Percentiles rank a stretch among this genome's conserved stretches.
phyloP scores from a whole-genome alignment of 768 basidiomycete genomes.

The Lactarius deliciosus region DNA sequence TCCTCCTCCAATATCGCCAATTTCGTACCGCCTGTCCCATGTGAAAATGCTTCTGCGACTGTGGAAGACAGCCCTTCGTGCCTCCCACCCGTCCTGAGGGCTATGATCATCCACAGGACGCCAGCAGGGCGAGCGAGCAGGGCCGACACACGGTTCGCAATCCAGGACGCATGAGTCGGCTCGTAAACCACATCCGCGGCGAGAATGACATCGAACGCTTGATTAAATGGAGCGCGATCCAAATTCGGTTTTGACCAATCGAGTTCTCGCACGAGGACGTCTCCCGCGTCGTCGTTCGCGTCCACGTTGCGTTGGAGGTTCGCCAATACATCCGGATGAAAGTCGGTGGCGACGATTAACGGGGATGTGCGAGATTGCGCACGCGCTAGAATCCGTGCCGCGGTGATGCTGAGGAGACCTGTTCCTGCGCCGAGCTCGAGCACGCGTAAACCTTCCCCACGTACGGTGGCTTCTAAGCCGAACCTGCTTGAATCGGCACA shows the following conservation, averaged over 20 bases:
- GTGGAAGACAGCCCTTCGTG: conserved; percentile 58
- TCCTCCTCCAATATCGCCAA: conserved; percentile 51
- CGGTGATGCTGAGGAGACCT: conserved; percentile 73
- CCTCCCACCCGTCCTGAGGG: conserved; percentile 62
- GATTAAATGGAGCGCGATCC: conserved; percentile 35
- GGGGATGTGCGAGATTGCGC: conserved; percentile 25
- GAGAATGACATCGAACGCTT: conserved; percentile 65
- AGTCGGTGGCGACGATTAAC: conserved; percentile 69
- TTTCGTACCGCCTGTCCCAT: conserved; percentile 21
- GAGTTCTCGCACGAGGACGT: conserved; percentile 49
- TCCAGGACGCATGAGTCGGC: conserved; percentile 65
- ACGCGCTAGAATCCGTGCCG: conserved; percentile 47
- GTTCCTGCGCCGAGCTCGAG: conserved; percentile 88
- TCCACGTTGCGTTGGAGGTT: conserved; percentile 64
- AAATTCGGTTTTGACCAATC: conserved; percentile 61
- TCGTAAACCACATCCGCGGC: conserved; percentile 83
- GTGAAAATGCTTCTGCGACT: conserved; percentile 55
- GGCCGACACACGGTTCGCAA: conserved; percentile 56
- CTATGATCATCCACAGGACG: conserved; percentile 73
- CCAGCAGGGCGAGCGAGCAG: conserved; percentile 45
- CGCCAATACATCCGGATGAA: conserved; percentile 68
- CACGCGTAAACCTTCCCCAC: conserved; percentile 34
- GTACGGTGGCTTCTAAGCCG: conserved; percentile 32
- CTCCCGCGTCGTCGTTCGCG: conserved; percentile 45
- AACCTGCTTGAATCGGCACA: conserved; percentile 49